A percentile compares a stretch with the other conserved stretches of the same genome.
These are phyloP conservation scores for Stentor coeruleus DNA, from an alignment of 73 alveolate genomes.

Conservation along the genomic window DNA sequence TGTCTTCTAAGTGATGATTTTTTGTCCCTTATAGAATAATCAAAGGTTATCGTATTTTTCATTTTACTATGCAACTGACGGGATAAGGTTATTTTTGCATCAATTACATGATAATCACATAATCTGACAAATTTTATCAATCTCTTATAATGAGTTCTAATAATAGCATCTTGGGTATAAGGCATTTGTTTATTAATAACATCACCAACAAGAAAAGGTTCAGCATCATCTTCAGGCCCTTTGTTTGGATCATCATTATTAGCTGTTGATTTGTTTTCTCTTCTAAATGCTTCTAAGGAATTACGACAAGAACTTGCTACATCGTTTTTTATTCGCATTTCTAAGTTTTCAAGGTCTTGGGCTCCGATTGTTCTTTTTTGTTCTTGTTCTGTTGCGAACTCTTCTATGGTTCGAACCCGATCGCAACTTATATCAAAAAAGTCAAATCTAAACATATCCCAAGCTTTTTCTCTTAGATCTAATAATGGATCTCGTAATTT, in stretches of 20 bases:
- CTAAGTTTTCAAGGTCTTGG: conserved; percentile 54
- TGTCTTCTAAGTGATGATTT: background rate
- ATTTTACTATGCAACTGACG: background rate
- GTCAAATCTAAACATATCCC: conserved; percentile 51
- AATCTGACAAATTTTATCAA: conserved; percentile 86
- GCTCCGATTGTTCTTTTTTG: conserved; percentile 45
- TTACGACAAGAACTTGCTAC: conserved; percentile 63
- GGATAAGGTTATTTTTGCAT: conserved; percentile 66
- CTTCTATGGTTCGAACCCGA: conserved; percentile 54
- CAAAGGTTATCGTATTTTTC: background rate
- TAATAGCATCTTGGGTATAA: conserved; percentile 96
- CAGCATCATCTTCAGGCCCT: conserved; percentile 50
- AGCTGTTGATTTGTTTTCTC: conserved; percentile 64
- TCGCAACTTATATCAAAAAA: conserved; percentile 60
- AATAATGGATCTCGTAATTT: conserved; percentile 67
- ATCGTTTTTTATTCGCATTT: conserved; percentile 52
- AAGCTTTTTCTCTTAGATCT: conserved; percentile 56
- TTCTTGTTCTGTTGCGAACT: conserved; percentile 51
- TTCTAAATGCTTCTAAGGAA: conserved; percentile 70
- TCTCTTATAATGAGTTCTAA: conserved; percentile 91
- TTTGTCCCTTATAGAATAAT: background rate
- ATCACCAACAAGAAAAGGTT: conserved; percentile 84
- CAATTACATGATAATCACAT: conserved; percentile 84
- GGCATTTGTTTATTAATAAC: conserved; percentile 86
- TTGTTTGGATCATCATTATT: conserved; percentile 64